phyloP scores from a whole-genome alignment of 2,329 filamentous ascomycete genomes.

The Fusarium nodosum region DNA sequence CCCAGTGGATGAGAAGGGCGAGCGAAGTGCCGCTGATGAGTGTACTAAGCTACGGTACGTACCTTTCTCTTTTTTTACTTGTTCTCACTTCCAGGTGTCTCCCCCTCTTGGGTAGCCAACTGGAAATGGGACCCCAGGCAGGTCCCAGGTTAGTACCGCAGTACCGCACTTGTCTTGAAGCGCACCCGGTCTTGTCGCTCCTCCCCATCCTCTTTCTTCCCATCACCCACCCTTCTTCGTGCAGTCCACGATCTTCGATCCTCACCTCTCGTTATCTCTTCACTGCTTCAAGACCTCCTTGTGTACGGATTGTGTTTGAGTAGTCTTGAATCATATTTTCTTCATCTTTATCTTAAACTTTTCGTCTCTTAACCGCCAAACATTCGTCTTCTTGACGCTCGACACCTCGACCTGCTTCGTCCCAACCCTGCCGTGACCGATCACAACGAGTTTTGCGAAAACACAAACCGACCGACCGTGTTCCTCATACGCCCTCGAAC shows the following conservation, averaged over 20 bases:
- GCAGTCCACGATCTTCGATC: constrained; percentile 52
- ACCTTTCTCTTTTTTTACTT: constrained; percentile 40
- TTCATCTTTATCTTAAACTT: constrained; percentile 17
- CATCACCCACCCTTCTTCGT: constrained; percentile 54
- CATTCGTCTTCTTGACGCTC: constrained; percentile 45
- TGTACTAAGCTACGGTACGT: constrained; percentile 47
- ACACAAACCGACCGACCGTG: constrained; percentile 48
- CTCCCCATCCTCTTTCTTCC: constrained; percentile 55
- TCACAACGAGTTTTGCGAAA: constrained; percentile 53
- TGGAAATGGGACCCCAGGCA: constrained; percentile 47
- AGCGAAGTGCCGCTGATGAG: constrained; percentile 43
- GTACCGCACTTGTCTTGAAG: constrained; percentile 51
- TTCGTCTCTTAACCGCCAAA: constrained; percentile 29
- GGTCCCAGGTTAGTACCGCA: constrained; percentile 48
- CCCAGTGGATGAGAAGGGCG: constrained; percentile 36
- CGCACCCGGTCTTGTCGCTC: constrained; percentile 55
- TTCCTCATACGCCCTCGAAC: constrained; percentile 43
- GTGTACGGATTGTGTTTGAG: constrained; percentile 47
- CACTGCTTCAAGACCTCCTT: constrained; percentile 41
- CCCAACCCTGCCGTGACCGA: constrained; percentile 49
- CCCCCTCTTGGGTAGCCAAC: constrained; percentile 45
- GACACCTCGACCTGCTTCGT: constrained; percentile 45
- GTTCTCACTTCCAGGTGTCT: constrained; percentile 30
- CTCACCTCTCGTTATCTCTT: constrained; percentile 40
- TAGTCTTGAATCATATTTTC: constrained; percentile 43